Evolutionary conservation across 2,329 filamentous ascomycete genomes (phyloP).

Genomic region (Phyllosticta citrichinensis): DNA sequence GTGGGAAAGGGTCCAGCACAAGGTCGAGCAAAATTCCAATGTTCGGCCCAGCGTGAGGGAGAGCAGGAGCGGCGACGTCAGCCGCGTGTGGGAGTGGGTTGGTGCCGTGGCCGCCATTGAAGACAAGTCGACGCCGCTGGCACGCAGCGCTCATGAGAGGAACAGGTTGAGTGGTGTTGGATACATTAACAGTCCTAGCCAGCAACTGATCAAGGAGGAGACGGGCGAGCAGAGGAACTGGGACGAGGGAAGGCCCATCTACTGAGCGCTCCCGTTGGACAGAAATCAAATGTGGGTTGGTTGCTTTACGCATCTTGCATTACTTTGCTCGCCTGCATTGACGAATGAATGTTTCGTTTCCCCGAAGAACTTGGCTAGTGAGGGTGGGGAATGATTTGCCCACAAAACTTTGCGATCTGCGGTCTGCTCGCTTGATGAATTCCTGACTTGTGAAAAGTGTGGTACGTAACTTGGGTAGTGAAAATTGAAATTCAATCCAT

Average conservation of each 20-base stretch:
- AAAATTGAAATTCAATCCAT: too few species aligned
- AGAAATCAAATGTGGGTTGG: background rate
- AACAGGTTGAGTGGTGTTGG: slow-evolving; percentile 23
- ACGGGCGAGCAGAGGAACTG: slow-evolving; percentile 30
- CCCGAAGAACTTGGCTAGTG: too few species aligned
- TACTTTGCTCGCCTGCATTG: background rate
- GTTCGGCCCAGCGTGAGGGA: slow-evolving; percentile 68
- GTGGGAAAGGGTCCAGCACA: slow-evolving; percentile 71
- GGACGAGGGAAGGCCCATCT: slow-evolving; percentile 39
- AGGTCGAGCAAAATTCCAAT: slow-evolving; percentile 92
- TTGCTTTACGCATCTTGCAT: background rate
- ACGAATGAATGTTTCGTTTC: background rate
- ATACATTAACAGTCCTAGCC: slow-evolving; percentile 13
- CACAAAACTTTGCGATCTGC: too few species aligned
- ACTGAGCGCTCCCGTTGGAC: slow-evolving; percentile 21
- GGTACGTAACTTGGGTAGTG: too few species aligned
- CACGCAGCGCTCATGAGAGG: slow-evolving; percentile 20
- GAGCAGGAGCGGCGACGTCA: slow-evolving; percentile 43
- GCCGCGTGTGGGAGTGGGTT: slow-evolving; percentile 60
- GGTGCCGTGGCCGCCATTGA: slow-evolving; percentile 38
- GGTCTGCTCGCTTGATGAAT: too few species aligned
- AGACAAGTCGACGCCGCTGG: background rate
- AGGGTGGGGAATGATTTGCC: too few species aligned
- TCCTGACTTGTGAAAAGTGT: too few species aligned
- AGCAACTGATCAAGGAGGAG: slow-evolving; percentile 15